These are phyloP conservation scores for Leccinum subtestaceum DNA, from an alignment of 768 basidiomycete genomes.

Conservation along the genomic window DNA sequence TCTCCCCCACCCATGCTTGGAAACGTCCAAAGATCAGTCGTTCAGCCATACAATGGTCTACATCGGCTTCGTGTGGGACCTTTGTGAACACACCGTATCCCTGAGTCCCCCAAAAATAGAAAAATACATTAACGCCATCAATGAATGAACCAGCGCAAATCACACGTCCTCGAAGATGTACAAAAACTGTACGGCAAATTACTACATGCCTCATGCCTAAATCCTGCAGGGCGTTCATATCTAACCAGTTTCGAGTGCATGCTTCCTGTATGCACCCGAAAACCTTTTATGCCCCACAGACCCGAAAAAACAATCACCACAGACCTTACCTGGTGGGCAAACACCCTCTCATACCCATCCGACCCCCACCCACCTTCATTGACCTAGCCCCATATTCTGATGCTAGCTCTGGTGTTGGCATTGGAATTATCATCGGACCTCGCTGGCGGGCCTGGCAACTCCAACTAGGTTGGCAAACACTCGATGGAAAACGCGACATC, in stretches of 20 bases:
- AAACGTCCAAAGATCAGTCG: constrained; percentile 8
- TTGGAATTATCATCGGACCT: neutral
- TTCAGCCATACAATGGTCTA: neutral
- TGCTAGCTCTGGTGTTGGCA: neutral
- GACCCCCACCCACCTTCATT: neutral
- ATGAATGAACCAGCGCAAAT: accelerated
- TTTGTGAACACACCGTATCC: neutral
- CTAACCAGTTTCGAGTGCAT: constrained; percentile 43
- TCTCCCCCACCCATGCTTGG: neutral
- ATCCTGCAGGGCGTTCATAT: constrained; percentile 36
- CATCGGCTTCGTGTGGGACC: constrained; percentile 37
- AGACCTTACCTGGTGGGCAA: neutral
- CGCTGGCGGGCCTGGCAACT: constrained; percentile 1
- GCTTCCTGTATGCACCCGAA: constrained; percentile 24
- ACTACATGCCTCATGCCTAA: constrained; percentile 5
- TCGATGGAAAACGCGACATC: constrained; percentile 8
- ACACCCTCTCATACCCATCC: neutral
- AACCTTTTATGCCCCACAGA: constrained; percentile 33
- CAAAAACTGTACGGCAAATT: neutral
- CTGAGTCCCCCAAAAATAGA: neutral
- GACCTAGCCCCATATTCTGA: neutral
- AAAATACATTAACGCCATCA: neutral
- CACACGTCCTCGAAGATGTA: neutral
- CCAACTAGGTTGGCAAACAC: constrained; percentile 10
- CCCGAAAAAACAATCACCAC: neutral